Evolutionary conservation across 768 basidiomycete genomes (phyloP), one percentile per base, ranked within the genome.

Genomic region (Boletus rubroflammeus): DNA sequence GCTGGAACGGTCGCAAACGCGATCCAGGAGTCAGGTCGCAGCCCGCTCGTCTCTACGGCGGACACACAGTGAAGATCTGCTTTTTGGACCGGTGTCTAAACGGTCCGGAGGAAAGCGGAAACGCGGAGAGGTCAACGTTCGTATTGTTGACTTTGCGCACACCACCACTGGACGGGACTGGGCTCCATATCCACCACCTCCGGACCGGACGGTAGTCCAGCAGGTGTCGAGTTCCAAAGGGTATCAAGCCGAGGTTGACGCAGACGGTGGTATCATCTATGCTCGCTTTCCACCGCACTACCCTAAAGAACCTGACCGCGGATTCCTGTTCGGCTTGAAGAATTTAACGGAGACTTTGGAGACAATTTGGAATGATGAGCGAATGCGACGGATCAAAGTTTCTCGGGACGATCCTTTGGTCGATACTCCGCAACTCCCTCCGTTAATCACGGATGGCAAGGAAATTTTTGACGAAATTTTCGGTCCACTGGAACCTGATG

Each of bases 141-240:
- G 95, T 34, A 85, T 99, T 48, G 97, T 99, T 51, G 97, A 99
- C 72, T 99, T 99, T 73, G 97, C 96, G 13, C 96, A 98, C 67
- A 98, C 97, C 48, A 98, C 94, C 9, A 98, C 95, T 2, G 97
- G 97, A 13, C 79, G 80, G 23, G 97, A 99, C 71, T 98, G 92
- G 82, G 71, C 90, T 40, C 80, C 86, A 11, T 80, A 81, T 65
- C 81, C 85, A 2, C 72, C 78, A 3, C 70, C 76, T 21, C 68
- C 74, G 34, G 76, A 75, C 54, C 72, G 70, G 34, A 55, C 62
- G 39, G 62, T 69, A 29, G 67, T 76, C 14, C 69, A 75, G 55
- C 81, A 84, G 60, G 74, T 78, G 43, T 76, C 76, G 53, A 82
- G 81, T 59, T 78, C 77, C 10, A 86, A 86, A 67, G 92, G 89